Percentiles rank a stretch among this genome's conserved stretches.
Evolutionary conservation across 2,329 filamentous ascomycete species (phyloP).

Genomic region (Aspergillus sergii): DNA sequence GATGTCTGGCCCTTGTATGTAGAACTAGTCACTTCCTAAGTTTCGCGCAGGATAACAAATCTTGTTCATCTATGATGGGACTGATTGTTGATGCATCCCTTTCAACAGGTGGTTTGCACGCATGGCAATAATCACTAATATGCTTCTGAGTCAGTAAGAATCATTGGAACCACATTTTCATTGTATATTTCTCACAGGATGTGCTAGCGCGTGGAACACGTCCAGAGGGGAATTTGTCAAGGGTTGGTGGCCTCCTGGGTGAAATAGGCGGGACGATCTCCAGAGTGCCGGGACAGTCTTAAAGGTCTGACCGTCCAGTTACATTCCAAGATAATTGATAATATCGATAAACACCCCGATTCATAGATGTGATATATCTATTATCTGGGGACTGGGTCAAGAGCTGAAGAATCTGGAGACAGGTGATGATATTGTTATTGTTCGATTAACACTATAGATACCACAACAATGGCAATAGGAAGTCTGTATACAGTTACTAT

Average conservation of each 20-base stretch:
- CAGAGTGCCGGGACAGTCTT: slow-evolving; percentile 16
- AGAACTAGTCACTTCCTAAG: not conserved
- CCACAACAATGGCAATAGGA: not conserved
- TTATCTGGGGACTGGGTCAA: not conserved
- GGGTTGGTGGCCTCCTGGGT: slow-evolving; percentile 11
- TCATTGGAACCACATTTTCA: not conserved
- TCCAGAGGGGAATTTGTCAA: slow-evolving; percentile 25
- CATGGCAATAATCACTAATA: slow-evolving; percentile 1
- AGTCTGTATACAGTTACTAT: not conserved
- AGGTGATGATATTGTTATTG: not conserved
- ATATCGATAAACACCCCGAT: slow-evolving; percentile 10
- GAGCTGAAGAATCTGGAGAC: not conserved
- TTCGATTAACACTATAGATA: not conserved
- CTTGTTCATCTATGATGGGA: not conserved
- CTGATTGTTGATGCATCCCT: not conserved
- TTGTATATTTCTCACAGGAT: not conserved
- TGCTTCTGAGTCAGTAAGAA: not conserved
- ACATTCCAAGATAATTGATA: slow-evolving; percentile 10
- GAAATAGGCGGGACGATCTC: slow-evolving; percentile 20
- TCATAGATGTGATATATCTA: slow-evolving; percentile 24
- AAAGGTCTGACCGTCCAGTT: slow-evolving; percentile 16
- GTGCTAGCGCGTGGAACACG: slow-evolving; percentile 18
- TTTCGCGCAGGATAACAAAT: not conserved
- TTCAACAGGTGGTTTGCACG: not conserved
- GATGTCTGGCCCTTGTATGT: not conserved